Evolutionary conservation across 371 early-diverging fungal species (phyloP).

Genomic region (Actinomortierella ambigua): DNA sequence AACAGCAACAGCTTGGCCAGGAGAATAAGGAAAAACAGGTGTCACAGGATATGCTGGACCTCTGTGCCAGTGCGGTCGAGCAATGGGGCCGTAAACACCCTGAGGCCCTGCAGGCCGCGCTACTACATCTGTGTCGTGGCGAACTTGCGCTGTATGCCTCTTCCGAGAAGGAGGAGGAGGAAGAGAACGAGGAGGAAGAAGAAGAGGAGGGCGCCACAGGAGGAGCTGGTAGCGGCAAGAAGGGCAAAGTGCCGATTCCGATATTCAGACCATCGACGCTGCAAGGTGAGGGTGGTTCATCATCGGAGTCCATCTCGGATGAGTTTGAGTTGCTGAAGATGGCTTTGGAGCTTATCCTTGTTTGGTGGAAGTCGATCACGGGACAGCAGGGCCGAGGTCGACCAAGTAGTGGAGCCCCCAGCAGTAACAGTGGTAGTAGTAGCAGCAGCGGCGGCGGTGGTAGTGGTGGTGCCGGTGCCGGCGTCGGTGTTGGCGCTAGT

Average conservation of each 20-base stretch:
- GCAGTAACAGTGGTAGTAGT: no score
- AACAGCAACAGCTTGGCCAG: slow-evolving; percentile 3
- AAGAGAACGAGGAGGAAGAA: slow-evolving; percentile 1
- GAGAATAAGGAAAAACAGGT: not conserved
- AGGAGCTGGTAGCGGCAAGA: not conserved
- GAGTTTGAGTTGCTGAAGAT: no score
- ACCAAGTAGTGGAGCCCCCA: no score
- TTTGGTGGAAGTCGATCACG: no score
- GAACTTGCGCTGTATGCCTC: slow-evolving; percentile 21
- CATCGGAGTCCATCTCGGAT: no score
- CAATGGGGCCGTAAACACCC: slow-evolving; percentile 28
- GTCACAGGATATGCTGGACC: slow-evolving; percentile 29
- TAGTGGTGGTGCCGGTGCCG: slow-evolving; percentile 8
- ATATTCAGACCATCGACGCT: no score
- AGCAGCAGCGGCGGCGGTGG: slow-evolving; percentile 20
- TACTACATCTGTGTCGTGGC: slow-evolving; percentile 29
- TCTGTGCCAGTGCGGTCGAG: slow-evolving; percentile 18
- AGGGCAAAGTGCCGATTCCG: no score
- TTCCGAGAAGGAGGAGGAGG: not conserved
- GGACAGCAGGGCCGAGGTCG: no score
- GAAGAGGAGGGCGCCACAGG: slow-evolving; percentile 4
- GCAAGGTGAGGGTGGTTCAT: no score
- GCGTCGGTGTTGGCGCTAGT: not conserved
- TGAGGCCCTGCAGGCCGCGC: slow-evolving; percentile 20
- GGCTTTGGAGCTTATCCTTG: no score